Evolutionary conservation across 1,284 basidiomycete genomes (phyloP).

Genomic region (Ustilago tritici): DNA sequence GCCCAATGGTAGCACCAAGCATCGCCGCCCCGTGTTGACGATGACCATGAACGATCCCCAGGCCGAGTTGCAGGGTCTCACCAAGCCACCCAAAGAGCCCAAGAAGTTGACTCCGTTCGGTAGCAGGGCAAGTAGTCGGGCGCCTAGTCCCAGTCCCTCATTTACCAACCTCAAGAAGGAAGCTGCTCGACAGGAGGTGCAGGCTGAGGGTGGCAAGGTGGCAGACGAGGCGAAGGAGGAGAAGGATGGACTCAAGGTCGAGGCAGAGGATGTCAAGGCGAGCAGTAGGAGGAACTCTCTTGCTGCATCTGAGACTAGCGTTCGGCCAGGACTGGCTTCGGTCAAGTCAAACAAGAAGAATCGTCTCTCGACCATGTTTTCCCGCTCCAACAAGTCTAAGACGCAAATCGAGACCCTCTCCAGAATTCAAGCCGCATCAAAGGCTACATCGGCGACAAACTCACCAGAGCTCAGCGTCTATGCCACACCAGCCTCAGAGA

Average conservation of each 20-base stretch:
- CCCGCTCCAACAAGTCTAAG: slow-evolving; percentile 28
- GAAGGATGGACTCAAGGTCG: not conserved
- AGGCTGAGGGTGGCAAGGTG: not conserved
- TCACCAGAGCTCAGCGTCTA: slow-evolving; percentile 22
- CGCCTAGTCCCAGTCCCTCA: slow-evolving; percentile 45
- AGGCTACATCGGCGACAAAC: slow-evolving; percentile 6
- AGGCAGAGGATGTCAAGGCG: slow-evolving; percentile 1
- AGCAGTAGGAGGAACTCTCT: slow-evolving; percentile 31
- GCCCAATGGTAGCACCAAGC: slow-evolving; percentile 8
- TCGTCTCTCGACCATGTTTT: slow-evolving; percentile 30
- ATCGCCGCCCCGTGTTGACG: slow-evolving; percentile 48
- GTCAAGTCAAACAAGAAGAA: slow-evolving; percentile 18
- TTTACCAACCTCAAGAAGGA: slow-evolving; percentile 33
- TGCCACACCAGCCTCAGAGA: slow-evolving; percentile 24
- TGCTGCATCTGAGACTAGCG: slow-evolving; percentile 19
- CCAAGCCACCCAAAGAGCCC: slow-evolving; percentile 45
- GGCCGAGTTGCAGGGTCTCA: slow-evolving; percentile 57
- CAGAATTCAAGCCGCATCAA: not conserved
- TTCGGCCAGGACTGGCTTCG: slow-evolving; percentile 2
- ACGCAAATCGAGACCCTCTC: slow-evolving; percentile 18
- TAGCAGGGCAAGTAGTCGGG: slow-evolving; percentile 49
- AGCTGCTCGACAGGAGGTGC: slow-evolving; percentile 16
- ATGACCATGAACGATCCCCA: slow-evolving; percentile 64
- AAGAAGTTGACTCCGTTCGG: slow-evolving; percentile 56
- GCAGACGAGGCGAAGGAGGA: not conserved